phyloP scores from a whole-genome alignment of 495 filamentous ascomycete species.

The Podospora pseudoanserina region DNA sequence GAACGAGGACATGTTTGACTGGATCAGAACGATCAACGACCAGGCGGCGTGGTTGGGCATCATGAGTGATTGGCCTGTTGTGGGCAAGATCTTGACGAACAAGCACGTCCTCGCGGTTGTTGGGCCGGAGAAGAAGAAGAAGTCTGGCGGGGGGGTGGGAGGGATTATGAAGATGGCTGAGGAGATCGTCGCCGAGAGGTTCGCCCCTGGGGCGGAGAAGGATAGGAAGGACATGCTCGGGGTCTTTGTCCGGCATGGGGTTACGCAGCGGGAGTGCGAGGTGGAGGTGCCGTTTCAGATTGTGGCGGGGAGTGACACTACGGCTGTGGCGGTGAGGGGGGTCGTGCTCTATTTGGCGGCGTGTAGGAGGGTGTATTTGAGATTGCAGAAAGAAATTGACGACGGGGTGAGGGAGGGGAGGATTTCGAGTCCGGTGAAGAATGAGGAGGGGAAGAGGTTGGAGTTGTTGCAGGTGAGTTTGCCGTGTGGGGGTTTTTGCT shows the following conservation, averaged over 20 bases:
- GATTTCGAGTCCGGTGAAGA: slow-evolving; percentile 36
- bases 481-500: not conserved
- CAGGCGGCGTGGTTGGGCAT: slow-evolving; percentile 25
- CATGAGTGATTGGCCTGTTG: slow-evolving; percentile 29
- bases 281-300: slow-evolving; percentile 42
- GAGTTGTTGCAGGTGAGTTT: slow-evolving; percentile 36
- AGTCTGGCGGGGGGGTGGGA: slow-evolving; percentile 44
- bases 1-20: slow-evolving; percentile 50
- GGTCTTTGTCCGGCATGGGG: slow-evolving; percentile 31
- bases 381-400: slow-evolving; percentile 57
- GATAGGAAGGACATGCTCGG: slow-evolving; percentile 12
- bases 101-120: slow-evolving; percentile 52
- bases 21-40: slow-evolving; percentile 38
- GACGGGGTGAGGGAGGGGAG: slow-evolving; percentile 31
- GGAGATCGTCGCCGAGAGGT: not conserved
- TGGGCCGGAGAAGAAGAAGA: slow-evolving; percentile 50
- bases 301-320: slow-evolving; percentile 63
- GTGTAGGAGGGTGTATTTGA: slow-evolving; percentile 42
- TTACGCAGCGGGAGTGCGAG: slow-evolving; percentile 31
- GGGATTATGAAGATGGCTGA: slow-evolving; percentile 31
- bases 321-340: slow-evolving; percentile 53
- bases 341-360: slow-evolving; percentile 51
- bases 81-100: slow-evolving; percentile 26
- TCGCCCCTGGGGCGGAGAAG: slow-evolving; percentile 1
- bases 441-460: slow-evolving; percentile 38